Conservation (phyloP, 495 filamentous ascomycete species). For the Xylaria telfairii region DNA sequence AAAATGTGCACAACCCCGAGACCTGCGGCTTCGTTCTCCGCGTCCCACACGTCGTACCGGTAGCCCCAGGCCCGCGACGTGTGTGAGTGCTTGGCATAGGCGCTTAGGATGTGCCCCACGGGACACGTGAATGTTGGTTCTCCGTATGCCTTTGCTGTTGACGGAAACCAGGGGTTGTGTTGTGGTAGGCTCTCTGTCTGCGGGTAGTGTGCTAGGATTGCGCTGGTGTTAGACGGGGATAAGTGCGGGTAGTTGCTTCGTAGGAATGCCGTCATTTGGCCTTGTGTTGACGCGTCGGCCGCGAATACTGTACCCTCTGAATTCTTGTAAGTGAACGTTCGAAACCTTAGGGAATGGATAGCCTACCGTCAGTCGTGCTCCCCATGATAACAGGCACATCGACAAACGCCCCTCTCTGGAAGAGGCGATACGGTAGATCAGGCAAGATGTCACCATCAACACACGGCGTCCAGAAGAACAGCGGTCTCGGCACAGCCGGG, state of each 20-base stretch:
- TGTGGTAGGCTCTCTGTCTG: slow-evolving; percentile 31
- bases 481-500: slow-evolving; percentile 46
- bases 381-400: slow-evolving; percentile 45
- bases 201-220: slow-evolving; percentile 44
- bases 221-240: slow-evolving; percentile 52
- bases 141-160: slow-evolving; percentile 59
- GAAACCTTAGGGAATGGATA: neutral
- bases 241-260: slow-evolving; percentile 52
- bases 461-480: slow-evolving; percentile 65
- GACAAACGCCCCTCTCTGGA: slow-evolving; percentile 37
- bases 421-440: slow-evolving; percentile 41
- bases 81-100: slow-evolving; percentile 24
- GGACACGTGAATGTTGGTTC: slow-evolving; percentile 72
- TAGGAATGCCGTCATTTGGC: slow-evolving; percentile 56
- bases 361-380: slow-evolving; percentile 51
- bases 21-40: slow-evolving; percentile 29
- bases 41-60: slow-evolving; percentile 41
- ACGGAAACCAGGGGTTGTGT: slow-evolving; percentile 47
- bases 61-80: slow-evolving; percentile 38
- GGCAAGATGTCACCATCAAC: slow-evolving; percentile 65
- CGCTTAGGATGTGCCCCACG: slow-evolving; percentile 42
- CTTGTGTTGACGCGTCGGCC: slow-evolving; percentile 48
- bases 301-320: slow-evolving; percentile 59
- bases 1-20: slow-evolving; percentile 45
- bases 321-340: neutral